These are phyloP conservation scores for Dothistroma septosporum DNA, from an alignment of 2,329 filamentous ascomycete species.

Conservation along the genomic window DNA sequence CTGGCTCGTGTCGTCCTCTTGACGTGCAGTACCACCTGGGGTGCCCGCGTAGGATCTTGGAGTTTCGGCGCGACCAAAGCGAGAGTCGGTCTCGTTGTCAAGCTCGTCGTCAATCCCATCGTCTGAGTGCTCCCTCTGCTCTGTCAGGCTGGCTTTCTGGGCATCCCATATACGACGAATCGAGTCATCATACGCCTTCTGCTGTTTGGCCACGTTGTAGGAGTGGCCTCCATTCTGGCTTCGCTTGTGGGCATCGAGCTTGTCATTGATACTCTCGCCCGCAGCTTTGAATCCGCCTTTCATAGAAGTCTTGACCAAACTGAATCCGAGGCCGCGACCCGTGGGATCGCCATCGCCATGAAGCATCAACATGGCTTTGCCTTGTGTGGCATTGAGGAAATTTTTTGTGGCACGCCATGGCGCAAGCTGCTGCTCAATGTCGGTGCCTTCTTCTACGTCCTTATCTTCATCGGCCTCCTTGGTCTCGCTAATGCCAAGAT, in stretches of 20 bases:
- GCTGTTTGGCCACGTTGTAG: conserved; percentile 95
- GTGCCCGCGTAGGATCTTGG: conserved; percentile 64
- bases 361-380: conserved; percentile 94
- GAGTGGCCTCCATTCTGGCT: conserved; percentile 78
- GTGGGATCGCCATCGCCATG: conserved; percentile 95
- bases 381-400: conserved; percentile 86
- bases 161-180: conserved; percentile 90
- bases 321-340: conserved; percentile 88
- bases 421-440: conserved; percentile 80
- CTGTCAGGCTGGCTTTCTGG: conserved; percentile 73
- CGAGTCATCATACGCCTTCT: conserved; percentile 84
- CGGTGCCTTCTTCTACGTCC: conserved; percentile 62
- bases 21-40: conserved; percentile 48
- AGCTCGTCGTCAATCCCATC: conserved; percentile 61
- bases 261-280: conserved; percentile 81
- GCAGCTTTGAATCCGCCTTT: conserved; percentile 94
- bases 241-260: conserved; percentile 71
- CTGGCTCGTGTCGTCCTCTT: conserved; percentile 68
- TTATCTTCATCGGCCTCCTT: conserved; percentile 59
- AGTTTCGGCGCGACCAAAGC: conserved; percentile 48
- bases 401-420: conserved; percentile 97
- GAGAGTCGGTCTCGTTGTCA: conserved; percentile 43
- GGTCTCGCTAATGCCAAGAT: conserved; percentile 75
- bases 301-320: conserved; percentile 97
- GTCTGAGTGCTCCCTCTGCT: conserved; percentile 70